Percentiles rank a stretch among this genome's conserved stretches.
Conservation (phyloP, 73 alveolate species). For the Stentor coeruleus region DNA sequence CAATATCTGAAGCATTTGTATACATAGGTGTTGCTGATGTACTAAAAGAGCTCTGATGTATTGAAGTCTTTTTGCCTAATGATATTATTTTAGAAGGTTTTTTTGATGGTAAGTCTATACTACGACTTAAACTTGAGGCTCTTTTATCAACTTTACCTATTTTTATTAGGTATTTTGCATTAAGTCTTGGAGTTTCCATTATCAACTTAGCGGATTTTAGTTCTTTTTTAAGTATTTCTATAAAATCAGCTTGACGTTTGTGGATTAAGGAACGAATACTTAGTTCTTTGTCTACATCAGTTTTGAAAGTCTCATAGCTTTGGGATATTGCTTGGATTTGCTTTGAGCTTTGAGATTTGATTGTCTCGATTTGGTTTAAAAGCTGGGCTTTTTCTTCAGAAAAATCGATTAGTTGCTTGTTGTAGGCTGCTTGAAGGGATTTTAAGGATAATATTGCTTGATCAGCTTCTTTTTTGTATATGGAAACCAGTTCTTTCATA, state of each 20-base stretch:
- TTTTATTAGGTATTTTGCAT: neutral
- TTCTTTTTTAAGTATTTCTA: neutral
- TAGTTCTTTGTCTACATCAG: conserved; percentile 16
- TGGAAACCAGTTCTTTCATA: neutral
- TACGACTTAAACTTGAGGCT: neutral
- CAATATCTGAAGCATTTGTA: conserved; percentile 6
- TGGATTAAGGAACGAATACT: neutral
- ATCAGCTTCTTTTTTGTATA: neutral
- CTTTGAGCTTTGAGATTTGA: neutral
- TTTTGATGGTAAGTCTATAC: neutral
- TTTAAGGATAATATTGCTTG: neutral
- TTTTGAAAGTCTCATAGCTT: neutral
- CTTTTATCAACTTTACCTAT: neutral
- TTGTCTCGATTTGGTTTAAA: neutral
- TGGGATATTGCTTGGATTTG: neutral
- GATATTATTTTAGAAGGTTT: neutral
- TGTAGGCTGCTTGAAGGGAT: neutral
- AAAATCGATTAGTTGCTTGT: neutral
- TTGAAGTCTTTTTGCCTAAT: neutral
- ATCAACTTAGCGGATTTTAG: neutral
- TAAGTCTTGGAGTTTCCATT: conserved; percentile 6
- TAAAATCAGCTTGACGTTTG: neutral
- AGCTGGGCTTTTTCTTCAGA: neutral
- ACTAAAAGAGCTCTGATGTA: neutral
- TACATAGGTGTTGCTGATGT: neutral